Evolutionary conservation across 306 rosid genomes (phyloP).

Genomic region (Alnus glutinosa): DNA sequence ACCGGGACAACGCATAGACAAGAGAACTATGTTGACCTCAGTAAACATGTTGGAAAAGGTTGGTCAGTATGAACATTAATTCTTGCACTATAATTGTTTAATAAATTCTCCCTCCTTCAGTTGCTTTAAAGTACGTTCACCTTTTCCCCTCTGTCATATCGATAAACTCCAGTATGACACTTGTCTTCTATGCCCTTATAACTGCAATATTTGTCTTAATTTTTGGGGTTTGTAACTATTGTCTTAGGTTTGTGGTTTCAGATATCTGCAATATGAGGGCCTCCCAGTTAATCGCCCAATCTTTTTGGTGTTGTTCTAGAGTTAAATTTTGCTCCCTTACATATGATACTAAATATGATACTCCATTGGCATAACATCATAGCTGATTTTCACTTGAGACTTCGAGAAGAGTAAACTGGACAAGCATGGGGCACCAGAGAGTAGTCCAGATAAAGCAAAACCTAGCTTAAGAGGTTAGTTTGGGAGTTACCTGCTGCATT

Average conservation of each 20-base stretch:
- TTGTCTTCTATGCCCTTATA: background rate
- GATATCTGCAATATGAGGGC: background rate
- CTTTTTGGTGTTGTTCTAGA: background rate
- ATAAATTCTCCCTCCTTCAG: too few relatives aligned
- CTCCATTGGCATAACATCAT: background rate
- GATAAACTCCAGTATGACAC: background rate
- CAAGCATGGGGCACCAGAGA: conserved; percentile 55
- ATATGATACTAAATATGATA: background rate
- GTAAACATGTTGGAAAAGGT: conserved; percentile 45
- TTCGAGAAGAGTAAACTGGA: conserved; percentile 72
- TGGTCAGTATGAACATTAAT: conserved; percentile 15
- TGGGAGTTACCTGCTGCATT: conserved; percentile 3
- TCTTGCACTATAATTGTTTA: background rate
- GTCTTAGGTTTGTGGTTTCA: background rate
- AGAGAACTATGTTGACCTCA: conserved; percentile 30
- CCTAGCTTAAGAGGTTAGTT: conserved; percentile 52
- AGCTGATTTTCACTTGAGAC: conserved; percentile 46
- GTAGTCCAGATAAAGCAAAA: conserved; percentile 48
- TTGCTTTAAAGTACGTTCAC: background rate
- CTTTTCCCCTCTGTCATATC: background rate
- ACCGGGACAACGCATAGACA: conserved; percentile 36
- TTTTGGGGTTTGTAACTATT: background rate
- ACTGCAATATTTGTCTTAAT: background rate
- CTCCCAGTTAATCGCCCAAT: too few relatives aligned
- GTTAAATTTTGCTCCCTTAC: background rate